Percentiles rank a stretch among this genome's conserved stretches.
Evolutionary conservation across 208 protist species (phyloP).

Genomic region (Trypanosoma avium): DNA sequence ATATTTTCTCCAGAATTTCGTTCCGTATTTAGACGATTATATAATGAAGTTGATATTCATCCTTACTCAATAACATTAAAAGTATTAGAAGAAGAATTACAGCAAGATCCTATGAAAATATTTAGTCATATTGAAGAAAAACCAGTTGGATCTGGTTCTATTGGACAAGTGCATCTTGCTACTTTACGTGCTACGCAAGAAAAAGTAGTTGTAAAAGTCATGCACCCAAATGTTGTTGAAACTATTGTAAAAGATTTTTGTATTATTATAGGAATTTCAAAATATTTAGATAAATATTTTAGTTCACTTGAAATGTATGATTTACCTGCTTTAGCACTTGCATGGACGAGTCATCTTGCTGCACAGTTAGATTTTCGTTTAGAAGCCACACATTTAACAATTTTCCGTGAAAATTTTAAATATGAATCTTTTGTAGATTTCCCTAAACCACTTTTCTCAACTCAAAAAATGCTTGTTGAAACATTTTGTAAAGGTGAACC

Average conservation of each 20-base stretch:
- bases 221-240: constrained; percentile 87
- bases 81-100: constrained; percentile 77
- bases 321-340: constrained; percentile 53
- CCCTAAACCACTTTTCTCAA: constrained; percentile 79
- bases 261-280: constrained; percentile 63
- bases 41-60: constrained; percentile 80
- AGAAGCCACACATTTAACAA: constrained; percentile 82
- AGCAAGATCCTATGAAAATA: constrained; percentile 46
- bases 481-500: constrained; percentile 84
- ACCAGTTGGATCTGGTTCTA: constrained; percentile 86
- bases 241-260: constrained; percentile 85
- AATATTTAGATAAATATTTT: constrained; percentile 35
- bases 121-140: constrained; percentile 68
- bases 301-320: constrained; percentile 54
- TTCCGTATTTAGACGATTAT: constrained; percentile 72
- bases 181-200: constrained; percentile 53
- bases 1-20: constrained; percentile 84
- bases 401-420: constrained; percentile 85
- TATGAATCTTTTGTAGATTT: constrained; percentile 78
- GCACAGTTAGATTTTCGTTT: constrained; percentile 90
- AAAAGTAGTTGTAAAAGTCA: constrained; percentile 88
- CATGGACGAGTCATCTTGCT: constrained; percentile 82
- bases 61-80: constrained; percentile 63
- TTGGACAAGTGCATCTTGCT: constrained; percentile 91
- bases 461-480: constrained; percentile 84